Evolutionary conservation across 129 eudicot genomes (phyloP), one percentile per base, ranked within the genome.

Genomic region (Mikania micrantha): DNA sequence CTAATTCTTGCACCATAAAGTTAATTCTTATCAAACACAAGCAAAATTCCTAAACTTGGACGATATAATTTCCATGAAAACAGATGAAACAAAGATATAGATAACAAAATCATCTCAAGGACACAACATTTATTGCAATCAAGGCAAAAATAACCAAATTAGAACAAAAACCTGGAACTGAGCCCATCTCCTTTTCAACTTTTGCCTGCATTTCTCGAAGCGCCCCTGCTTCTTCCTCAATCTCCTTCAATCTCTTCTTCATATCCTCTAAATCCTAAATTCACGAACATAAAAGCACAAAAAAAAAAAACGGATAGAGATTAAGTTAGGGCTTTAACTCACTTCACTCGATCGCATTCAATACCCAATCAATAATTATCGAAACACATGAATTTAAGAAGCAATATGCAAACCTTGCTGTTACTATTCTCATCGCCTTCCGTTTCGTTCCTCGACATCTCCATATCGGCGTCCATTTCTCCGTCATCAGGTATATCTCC

Each of bases 191-290:
- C 69, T 80, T 81, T 82, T 86, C 86, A 22, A 86, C 88, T 78
- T 86, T 86, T 15, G 88, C 84, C 78, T 86, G 88, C 88, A 86
- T 86, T 78, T 86, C 94, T 2, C 88, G 84, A 42, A 86, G 88
- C 4, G 94, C 94, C 4, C 89, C 89, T 24, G 94, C 89, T 87
- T 87, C 94, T 47, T 87, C 94, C 60, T 87, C 87, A 49, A 87
- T 84, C 81, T 87, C 94, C 77, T 87, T 77, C 69, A 87, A 66
- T 44, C 94, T 71, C 85, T 83, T 83, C 87, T 83, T 87, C 87
- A 87, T 81, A 41, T 73, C 81, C 77, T 87, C 95, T 20, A 87
- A 77, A 49, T 84, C 88, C 95, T 87, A 52, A 39, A 53, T 25
- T 16, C 59, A 13, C 53, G 24, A 54, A 60, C 64, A 36, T 35